phyloP scores from a whole-genome alignment of 2,329 filamentous ascomycete species.

The Alternaria brassicicola region DNA sequence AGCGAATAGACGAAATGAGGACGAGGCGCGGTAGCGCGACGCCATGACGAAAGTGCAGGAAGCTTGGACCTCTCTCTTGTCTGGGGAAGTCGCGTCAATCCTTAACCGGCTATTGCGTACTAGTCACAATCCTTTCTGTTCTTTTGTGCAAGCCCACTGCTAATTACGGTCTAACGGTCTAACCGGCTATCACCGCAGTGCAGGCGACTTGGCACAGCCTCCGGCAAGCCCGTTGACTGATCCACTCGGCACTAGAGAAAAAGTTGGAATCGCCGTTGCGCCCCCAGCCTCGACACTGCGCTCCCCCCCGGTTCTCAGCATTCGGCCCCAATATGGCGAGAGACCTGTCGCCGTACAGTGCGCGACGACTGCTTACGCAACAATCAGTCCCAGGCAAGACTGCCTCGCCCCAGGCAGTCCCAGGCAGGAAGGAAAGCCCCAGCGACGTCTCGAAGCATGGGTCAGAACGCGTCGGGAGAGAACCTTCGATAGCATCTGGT shows the following conservation, averaged over 20 bases:
- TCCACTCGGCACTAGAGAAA: neutral
- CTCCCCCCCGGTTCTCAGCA: slow-evolving; percentile 6
- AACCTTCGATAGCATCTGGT: slow-evolving; percentile 13
- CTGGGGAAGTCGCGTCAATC: slow-evolving; percentile 12
- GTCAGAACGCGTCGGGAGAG: slow-evolving; percentile 16
- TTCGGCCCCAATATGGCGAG: slow-evolving; percentile 27
- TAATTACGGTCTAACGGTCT: slow-evolving; percentile 10
- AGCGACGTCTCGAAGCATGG: slow-evolving; percentile 12
- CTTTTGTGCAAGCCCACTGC: neutral
- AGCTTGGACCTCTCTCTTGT: slow-evolving; percentile 13
- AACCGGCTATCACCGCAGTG: slow-evolving; percentile 6
- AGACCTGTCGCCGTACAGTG: slow-evolving; percentile 43
- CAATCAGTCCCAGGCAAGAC: slow-evolving; percentile 26
- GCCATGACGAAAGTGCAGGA: slow-evolving; percentile 8
- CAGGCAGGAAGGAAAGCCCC: slow-evolving; percentile 23
- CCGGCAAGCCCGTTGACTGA: slow-evolving; percentile 1
- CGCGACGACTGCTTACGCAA: slow-evolving; percentile 38
- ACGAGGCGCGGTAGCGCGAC: slow-evolving; percentile 9
- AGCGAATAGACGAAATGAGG: slow-evolving; percentile 14
- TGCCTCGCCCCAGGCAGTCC: slow-evolving; percentile 22
- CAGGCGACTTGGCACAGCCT: slow-evolving; percentile 4
- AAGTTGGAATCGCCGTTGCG: slow-evolving; percentile 20
- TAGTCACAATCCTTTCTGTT: neutral
- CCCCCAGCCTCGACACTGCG: slow-evolving; percentile 8
- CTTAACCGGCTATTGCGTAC: neutral